A percentile compares a stretch with the other conserved stretches of the same genome.
These are phyloP conservation scores for Rickenella mellea DNA, from an alignment of 768 basidiomycete species.

Conservation along the genomic window DNA sequence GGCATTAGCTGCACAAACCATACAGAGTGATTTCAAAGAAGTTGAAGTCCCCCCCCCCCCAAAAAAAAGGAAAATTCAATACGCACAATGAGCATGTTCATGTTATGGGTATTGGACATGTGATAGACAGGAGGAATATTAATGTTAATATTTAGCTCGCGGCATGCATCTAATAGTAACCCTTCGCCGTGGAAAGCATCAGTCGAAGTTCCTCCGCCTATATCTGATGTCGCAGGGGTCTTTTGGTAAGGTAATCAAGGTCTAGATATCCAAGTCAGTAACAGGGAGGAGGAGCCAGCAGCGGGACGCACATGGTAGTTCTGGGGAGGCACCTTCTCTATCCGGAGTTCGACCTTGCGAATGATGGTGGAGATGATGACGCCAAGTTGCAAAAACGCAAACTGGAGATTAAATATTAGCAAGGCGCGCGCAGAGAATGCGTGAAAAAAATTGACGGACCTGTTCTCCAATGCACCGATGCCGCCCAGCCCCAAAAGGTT, in stretches of 20 bases:
- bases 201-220: conserved; percentile 53
- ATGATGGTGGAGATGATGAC: conserved; percentile 73
- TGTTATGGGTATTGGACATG: no score
- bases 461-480: conserved; percentile 94
- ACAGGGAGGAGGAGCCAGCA: not conserved
- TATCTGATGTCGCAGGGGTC: conserved; percentile 55
- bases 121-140: no score
- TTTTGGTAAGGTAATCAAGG: conserved; percentile 89
- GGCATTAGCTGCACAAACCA: no score
- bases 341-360: conserved; percentile 62
- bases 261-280: conserved; percentile 33
- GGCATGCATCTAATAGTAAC: no score
- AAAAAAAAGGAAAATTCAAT: not conserved
- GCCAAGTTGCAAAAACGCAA: conserved; percentile 91
- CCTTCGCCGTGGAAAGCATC: no score
- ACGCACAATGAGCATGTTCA: no score
- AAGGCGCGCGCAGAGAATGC: not conserved
- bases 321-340: conserved; percentile 68
- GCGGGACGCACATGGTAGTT: conserved; percentile 75
- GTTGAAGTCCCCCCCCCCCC: not conserved
- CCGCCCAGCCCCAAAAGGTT: conserved; percentile 94
- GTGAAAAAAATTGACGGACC: conserved; percentile 22
- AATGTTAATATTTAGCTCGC: no score
- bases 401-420: conserved; percentile 31
- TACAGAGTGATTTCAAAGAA: not conserved